Evolutionary conservation across 2,329 filamentous ascomycete genomes (phyloP), one percentile per base, ranked within the genome.

Genomic region (Helotiales sp.): DNA sequence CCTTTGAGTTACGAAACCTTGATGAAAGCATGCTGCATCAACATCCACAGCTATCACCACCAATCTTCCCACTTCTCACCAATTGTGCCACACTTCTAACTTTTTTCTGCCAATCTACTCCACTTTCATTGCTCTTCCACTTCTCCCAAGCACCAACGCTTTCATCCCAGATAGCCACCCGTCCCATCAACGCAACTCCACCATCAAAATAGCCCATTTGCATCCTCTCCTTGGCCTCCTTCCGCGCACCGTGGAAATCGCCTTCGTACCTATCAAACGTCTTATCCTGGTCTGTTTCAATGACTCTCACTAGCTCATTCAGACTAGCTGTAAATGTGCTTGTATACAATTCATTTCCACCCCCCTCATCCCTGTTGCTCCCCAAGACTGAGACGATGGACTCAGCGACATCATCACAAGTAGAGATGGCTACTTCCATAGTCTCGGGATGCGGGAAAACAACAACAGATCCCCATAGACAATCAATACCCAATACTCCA

Each of bases 111-210:
- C 55, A 60, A 10, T 30, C 22, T 13, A 24, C 44, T 17, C 5
- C 17, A n/a, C n/a, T 38, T 5, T 25, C 33, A 31, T 40, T 27
- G 22, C 22, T 38, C 4, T 50, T 36, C 58, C 58, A 63, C 12
- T 36, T 50, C 12, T 19, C 42, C 58, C 55, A 63, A 40, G 53
- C 52, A 27, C 49, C 51, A 24, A 60, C 40, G 12, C 36, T 49
- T 3, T 30, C 15, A 57, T 62, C 59, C 61, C 61, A 63, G 33
- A 59, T 59, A 2, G 61, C 61, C 34, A 63, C 59, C 31, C 59
- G 42, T 19, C 54, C 54, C 54, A 63, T 59, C 22, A 63, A 58
- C 10, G 47, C 50, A 5, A 63, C 54, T 0, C 62, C 62, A 1
- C 62, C 62, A 53, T 64, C 62, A 48, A 59, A 61, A 27, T 50